A percentile compares a stretch with the other conserved stretches of the same genome.
These are phyloP conservation scores for Clarireedia monteithiana DNA, from an alignment of 2,329 filamentous ascomycete genomes.

Conservation along the genomic window DNA sequence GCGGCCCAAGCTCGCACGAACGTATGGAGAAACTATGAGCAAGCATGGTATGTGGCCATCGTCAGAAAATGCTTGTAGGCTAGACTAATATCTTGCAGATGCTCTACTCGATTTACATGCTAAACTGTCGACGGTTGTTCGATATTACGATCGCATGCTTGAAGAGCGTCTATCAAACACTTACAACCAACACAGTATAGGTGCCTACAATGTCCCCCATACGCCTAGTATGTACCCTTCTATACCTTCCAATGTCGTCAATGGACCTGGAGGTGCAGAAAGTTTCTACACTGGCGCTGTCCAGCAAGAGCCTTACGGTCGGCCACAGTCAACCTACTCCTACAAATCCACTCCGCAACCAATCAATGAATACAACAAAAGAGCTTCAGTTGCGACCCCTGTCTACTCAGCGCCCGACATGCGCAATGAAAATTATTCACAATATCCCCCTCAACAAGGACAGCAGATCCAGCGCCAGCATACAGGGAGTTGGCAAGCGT, in stretches of 20 bases:
- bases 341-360: conserved; percentile 39
- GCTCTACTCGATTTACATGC: conserved; percentile 89
- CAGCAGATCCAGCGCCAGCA: conserved; percentile 38
- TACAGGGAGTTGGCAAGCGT: conserved; percentile 42
- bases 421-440: conserved; percentile 18
- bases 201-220: conserved; percentile 51
- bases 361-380: conserved; percentile 30
- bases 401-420: conserved; percentile 19
- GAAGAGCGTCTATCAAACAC: conserved; percentile 91
- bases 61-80: background rate
- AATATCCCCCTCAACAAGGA: conserved; percentile 36
- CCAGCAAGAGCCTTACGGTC: conserved; percentile 39
- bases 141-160: conserved; percentile 97
- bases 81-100: conserved; percentile 46
- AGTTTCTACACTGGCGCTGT: conserved; percentile 73
- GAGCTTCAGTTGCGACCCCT: conserved; percentile 18
- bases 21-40: conserved; percentile 98
- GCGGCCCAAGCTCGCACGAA: conserved; percentile 86
- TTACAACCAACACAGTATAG: conserved; percentile 72
- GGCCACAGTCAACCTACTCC: conserved; percentile 45
- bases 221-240: conserved; percentile 62
- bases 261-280: conserved; percentile 51
- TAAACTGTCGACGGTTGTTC: conserved; percentile 90
- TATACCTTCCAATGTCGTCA: conserved; percentile 48
- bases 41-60: conserved; percentile 67